These are phyloP conservation scores for Durio zibethinus DNA, from an alignment of 345 rosid genomes.

Conservation along the genomic window DNA sequence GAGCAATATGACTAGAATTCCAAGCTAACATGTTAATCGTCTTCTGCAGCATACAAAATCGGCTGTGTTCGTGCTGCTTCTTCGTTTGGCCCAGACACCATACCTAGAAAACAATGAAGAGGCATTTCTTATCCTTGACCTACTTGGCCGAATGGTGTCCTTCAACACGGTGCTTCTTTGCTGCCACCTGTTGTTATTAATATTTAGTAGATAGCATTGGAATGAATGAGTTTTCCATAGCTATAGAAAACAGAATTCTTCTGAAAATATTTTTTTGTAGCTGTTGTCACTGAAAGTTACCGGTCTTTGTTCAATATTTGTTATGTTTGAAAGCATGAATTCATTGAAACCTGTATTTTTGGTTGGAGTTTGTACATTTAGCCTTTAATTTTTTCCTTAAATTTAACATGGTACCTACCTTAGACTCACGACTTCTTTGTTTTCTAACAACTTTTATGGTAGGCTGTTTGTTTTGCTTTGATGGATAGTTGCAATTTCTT, in stretches of 20 bases:
- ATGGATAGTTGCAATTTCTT: slow-evolving; percentile 57
- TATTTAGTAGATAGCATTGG: neutral
- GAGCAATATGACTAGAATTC: neutral
- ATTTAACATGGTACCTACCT: neutral
- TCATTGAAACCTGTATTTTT: slow-evolving; percentile 15
- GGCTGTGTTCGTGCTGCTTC: slow-evolving; percentile 65
- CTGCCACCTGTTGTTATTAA: slow-evolving; percentile 10
- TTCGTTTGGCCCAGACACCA: slow-evolving; percentile 67
- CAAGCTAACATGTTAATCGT: slow-evolving; percentile 14
- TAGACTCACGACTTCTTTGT: slow-evolving; percentile 7
- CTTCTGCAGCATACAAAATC: slow-evolving; percentile 66
- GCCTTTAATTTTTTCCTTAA: neutral
- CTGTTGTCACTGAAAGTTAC: neutral
- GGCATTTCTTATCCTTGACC: slow-evolving; percentile 59
- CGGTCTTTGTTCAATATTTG: slow-evolving; percentile 13
- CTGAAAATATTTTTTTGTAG: neutral
- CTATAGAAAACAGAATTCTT: neutral
- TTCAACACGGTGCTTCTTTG: slow-evolving; percentile 58
- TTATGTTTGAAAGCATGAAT: neutral
- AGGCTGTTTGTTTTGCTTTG: slow-evolving; percentile 73
- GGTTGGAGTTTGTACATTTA: slow-evolving; percentile 9
- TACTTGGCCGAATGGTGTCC: slow-evolving; percentile 73
- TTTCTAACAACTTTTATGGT: slow-evolving; percentile 21
- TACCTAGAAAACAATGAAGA: slow-evolving; percentile 54
- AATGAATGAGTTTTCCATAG: neutral